phyloP scores from a whole-genome alignment of 2,329 filamentous ascomycete species.

The Penicillium sp. region DNA sequence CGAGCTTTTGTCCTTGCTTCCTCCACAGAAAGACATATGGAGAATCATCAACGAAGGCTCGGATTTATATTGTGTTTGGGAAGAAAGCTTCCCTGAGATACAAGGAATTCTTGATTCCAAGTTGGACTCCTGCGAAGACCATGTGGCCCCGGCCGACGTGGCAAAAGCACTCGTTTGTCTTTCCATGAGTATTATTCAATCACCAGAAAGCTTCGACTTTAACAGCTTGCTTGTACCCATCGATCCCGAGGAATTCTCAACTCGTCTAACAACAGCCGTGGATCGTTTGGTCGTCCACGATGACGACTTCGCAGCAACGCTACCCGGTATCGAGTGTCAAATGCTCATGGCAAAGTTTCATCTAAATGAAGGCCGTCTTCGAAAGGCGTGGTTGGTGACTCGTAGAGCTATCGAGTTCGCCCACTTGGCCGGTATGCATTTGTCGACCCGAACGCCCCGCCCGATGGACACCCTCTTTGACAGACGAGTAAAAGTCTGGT shows the following conservation, averaged over 20 bases:
- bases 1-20: slow-evolving; percentile 40
- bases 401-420: slow-evolving; percentile 58
- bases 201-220: slow-evolving; percentile 45
- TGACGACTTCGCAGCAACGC: slow-evolving; percentile 54
- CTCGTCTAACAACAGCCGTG: slow-evolving; percentile 52
- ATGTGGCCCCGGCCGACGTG: slow-evolving; percentile 41
- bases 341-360: slow-evolving; percentile 58
- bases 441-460: slow-evolving; percentile 34
- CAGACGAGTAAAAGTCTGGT: slow-evolving; percentile 46
- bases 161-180: slow-evolving; percentile 52
- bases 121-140: slow-evolving; percentile 10
- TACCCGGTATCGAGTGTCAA: slow-evolving; percentile 59
- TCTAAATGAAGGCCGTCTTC: slow-evolving; percentile 60
- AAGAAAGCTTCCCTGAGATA: slow-evolving; percentile 40
- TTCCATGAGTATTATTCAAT: slow-evolving; percentile 47
- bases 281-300: slow-evolving; percentile 54
- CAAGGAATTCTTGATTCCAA: slow-evolving; percentile 8
- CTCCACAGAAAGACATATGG: slow-evolving; percentile 35
- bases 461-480: slow-evolving; percentile 31
- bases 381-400: slow-evolving; percentile 58
- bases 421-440: slow-evolving; percentile 56
- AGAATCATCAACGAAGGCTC: slow-evolving; percentile 36
- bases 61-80: slow-evolving; percentile 38
- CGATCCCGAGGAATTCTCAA: slow-evolving; percentile 49
- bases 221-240: slow-evolving; percentile 41